phyloP scores from a whole-genome alignment of 352 stramenopile species.

The Phytophthora palmivora region DNA sequence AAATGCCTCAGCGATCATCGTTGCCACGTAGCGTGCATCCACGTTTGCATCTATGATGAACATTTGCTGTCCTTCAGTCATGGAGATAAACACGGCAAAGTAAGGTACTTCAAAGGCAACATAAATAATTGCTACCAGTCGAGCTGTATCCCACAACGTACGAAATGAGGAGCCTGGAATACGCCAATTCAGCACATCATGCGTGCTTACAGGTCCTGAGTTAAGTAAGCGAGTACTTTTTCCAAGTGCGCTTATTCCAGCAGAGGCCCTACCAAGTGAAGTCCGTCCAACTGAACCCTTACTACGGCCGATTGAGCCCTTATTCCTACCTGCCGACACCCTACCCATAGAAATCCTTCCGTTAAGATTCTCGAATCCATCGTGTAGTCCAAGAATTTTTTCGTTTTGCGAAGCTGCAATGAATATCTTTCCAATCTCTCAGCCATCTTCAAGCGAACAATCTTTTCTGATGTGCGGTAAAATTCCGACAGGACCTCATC shows the following conservation, averaged over 20 bases:
- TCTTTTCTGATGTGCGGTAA: constrained; percentile 40
- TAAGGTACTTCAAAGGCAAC: constrained; percentile 78
- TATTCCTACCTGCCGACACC: constrained; percentile 4
- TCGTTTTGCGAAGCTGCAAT: constrained; percentile 75
- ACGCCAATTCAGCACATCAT: neutral
- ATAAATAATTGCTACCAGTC: constrained; percentile 53
- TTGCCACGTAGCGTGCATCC: constrained; percentile 40
- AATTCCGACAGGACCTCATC: constrained; percentile 62
- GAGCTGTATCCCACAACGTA: constrained; percentile 54
- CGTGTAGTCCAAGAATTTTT: constrained; percentile 67
- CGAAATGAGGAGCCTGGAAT: constrained; percentile 62
- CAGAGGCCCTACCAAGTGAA: constrained; percentile 10
- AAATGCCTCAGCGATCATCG: constrained; percentile 55
- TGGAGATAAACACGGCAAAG: constrained; percentile 70
- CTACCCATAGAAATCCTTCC: constrained; percentile 22
- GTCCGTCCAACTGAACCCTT: constrained; percentile 21
- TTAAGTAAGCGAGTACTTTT: neutral
- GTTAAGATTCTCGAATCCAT: constrained; percentile 20
- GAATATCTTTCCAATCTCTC: constrained; percentile 57
- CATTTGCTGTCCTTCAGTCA: constrained; percentile 50
- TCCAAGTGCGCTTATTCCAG: neutral
- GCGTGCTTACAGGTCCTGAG: neutral
- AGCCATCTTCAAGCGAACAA: constrained; percentile 45
- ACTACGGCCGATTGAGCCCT: constrained; percentile 1
- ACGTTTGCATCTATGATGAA: constrained; percentile 47